Evolutionary conservation across 352 stramenopile genomes (phyloP).

Genomic region (Globisporangium echinulatum): DNA sequence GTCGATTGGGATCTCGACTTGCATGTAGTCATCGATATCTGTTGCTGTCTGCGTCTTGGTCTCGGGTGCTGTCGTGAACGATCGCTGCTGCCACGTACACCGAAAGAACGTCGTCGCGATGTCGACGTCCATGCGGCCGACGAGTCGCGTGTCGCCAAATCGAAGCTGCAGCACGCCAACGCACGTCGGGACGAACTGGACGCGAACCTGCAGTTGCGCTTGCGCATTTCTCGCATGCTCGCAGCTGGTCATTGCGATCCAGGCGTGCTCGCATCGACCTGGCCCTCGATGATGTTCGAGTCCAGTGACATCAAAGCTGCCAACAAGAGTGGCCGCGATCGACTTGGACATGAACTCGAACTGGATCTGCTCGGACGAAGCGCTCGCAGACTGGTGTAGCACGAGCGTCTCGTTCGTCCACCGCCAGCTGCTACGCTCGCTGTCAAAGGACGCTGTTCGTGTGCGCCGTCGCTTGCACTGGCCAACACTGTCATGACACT

Average conservation of each 20-base stretch:
- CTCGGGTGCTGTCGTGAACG: background rate
- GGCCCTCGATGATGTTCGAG: background rate
- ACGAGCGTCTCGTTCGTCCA: constrained; percentile 24
- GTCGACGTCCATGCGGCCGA: background rate
- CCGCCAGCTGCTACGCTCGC: constrained; percentile 8
- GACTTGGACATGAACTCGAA: constrained; percentile 5
- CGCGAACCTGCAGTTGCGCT: constrained; percentile 1
- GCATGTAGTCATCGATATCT: background rate
- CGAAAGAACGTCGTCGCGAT: constrained; percentile 5
- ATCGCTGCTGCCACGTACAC: constrained; percentile 5
- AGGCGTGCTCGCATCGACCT: background rate
- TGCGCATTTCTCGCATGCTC: background rate
- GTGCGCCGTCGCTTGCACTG: constrained; percentile 3
- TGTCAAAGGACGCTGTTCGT: background rate
- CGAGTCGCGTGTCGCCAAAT: background rate
- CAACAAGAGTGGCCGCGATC: background rate
- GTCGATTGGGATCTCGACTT: constrained; percentile 8
- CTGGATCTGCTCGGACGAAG: background rate
- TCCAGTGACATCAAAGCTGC: background rate
- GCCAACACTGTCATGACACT: background rate
- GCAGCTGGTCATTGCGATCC: constrained; percentile 1
- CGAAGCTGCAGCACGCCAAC: constrained; percentile 6
- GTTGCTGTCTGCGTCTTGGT: too few relatives aligned
- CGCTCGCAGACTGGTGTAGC: background rate
- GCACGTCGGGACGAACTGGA: background rate